A percentile compares a stretch with the other conserved stretches of the same genome.
These are phyloP conservation scores for Suhomyces sp. DNA, from an alignment of 805 yeast genomes.

Conservation along the genomic window DNA sequence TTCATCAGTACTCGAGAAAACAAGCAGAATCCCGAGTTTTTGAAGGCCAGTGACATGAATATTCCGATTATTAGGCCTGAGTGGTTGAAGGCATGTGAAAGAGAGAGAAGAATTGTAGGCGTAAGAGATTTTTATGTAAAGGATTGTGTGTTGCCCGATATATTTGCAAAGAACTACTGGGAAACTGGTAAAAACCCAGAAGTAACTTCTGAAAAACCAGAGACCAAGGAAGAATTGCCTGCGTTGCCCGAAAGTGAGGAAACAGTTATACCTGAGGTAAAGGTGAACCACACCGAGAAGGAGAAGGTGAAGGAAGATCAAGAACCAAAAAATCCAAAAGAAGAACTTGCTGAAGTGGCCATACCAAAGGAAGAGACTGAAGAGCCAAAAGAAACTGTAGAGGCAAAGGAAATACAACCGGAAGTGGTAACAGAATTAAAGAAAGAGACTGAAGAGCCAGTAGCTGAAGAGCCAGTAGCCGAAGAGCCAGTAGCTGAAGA, in stretches of 20 bases:
- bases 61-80: slow-evolving; percentile 95
- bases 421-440: too few relatives aligned
- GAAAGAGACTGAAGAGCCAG: slow-evolving; percentile 1
- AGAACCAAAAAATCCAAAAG: neutral
- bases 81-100: slow-evolving; percentile 93
- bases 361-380: neutral
- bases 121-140: slow-evolving; percentile 82
- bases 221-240: neutral
- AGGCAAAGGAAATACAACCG: neutral
- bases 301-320: neutral
- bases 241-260: too few relatives aligned
- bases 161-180: slow-evolving; percentile 44
- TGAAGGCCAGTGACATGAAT: slow-evolving; percentile 77
- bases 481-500: neutral
- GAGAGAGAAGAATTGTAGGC: slow-evolving; percentile 86
- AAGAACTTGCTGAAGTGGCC: neutral
- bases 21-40: slow-evolving; percentile 64
- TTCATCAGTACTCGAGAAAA: slow-evolving; percentile 67
- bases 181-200: slow-evolving; percentile 3
- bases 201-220: neutral
- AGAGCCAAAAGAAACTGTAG: neutral
- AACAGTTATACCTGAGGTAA: neutral
- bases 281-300: neutral
- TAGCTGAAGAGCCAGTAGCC: neutral
- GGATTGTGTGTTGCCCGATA: slow-evolving; percentile 45